phyloP scores from a whole-genome alignment of 768 basidiomycete genomes.

The Trametes elegans region DNA sequence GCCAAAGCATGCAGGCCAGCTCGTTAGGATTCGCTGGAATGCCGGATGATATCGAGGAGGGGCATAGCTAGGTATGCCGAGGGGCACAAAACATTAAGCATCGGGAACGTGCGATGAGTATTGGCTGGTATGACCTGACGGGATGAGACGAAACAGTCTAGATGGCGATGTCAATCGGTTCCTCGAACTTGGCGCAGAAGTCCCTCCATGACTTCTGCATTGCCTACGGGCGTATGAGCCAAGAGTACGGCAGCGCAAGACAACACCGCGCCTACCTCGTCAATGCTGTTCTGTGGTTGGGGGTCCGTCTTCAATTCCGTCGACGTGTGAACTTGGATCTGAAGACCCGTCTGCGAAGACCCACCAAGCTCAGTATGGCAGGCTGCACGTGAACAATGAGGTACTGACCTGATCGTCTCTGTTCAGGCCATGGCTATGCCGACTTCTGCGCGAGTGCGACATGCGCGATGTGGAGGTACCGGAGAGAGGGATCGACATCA shows the following conservation, averaged over 20 bases:
- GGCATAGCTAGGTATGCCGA: too few relatives aligned
- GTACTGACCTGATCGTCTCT: constrained; percentile 3
- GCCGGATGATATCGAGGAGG: too few relatives aligned
- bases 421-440: background rate
- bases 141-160: background rate
- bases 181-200: background rate
- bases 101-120: too few relatives aligned
- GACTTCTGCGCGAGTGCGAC: background rate
- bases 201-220: background rate
- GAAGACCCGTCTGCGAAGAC: background rate
- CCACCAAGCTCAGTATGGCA: background rate
- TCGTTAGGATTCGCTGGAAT: too few relatives aligned
- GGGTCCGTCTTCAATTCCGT: constrained; percentile 15
- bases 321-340: constrained; percentile 13
- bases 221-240: background rate
- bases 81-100: too few relatives aligned
- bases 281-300: background rate
- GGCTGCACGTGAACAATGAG: background rate
- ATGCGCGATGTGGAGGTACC: background rate
- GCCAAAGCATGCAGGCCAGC: too few relatives aligned
- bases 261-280: background rate
- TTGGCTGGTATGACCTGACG: too few relatives aligned
- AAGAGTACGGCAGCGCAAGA: background rate
- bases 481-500: constrained; percentile 15
- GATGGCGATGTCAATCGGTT: background rate